A percentile compares a stretch with the other conserved stretches of the same genome.
phyloP scores from a whole-genome alignment of 2,329 filamentous ascomycete genomes.

The Aspergillus carbonarius region DNA sequence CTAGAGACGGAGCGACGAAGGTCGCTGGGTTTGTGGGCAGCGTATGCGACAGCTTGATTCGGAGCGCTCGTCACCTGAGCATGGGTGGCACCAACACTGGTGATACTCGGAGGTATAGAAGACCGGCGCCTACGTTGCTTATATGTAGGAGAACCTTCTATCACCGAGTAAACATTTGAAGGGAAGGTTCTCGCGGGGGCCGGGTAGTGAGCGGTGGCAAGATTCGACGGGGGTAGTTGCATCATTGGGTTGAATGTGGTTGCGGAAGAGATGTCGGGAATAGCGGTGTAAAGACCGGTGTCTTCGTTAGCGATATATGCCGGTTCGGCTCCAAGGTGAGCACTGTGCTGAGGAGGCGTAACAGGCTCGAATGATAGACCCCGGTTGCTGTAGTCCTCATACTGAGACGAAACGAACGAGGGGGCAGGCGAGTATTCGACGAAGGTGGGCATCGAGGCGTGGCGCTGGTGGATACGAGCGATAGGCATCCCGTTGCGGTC shows the following conservation, averaged over 20 bases:
- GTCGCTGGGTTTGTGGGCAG: conserved; percentile 79
- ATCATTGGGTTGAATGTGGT: conserved; percentile 83
- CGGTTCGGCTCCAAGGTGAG: conserved; percentile 79
- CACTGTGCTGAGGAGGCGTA: conserved; percentile 87
- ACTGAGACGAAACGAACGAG: conserved; percentile 97
- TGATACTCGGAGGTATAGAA: conserved; percentile 80
- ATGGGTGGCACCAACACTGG: conserved; percentile 62
- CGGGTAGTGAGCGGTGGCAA: conserved; percentile 76
- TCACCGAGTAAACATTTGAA: conserved; percentile 85
- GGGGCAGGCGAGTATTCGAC: conserved; percentile 98
- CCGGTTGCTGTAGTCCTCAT: conserved; percentile 95
- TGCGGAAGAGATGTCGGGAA: conserved; percentile 78
- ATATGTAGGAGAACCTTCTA: conserved; percentile 97
- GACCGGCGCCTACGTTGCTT: conserved; percentile 94
- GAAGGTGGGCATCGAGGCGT: conserved; percentile 98
- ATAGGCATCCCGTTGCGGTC: conserved; percentile 89
- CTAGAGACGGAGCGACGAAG: conserved; percentile 85
- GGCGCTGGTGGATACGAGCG: conserved; percentile 79
- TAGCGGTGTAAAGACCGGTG: conserved; percentile 90
- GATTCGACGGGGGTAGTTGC: conserved; percentile 81
- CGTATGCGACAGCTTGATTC: conserved; percentile 49
- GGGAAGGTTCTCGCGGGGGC: conserved; percentile 67
- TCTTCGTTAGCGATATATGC: conserved; percentile 98
- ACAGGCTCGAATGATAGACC: conserved; percentile 96
- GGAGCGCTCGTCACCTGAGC: conserved; percentile 43